A percentile compares a stretch with the other conserved stretches of the same genome.
These are phyloP conservation scores for Candida hungchunana DNA, from an alignment of 805 yeast genomes.

Conservation along the genomic window DNA sequence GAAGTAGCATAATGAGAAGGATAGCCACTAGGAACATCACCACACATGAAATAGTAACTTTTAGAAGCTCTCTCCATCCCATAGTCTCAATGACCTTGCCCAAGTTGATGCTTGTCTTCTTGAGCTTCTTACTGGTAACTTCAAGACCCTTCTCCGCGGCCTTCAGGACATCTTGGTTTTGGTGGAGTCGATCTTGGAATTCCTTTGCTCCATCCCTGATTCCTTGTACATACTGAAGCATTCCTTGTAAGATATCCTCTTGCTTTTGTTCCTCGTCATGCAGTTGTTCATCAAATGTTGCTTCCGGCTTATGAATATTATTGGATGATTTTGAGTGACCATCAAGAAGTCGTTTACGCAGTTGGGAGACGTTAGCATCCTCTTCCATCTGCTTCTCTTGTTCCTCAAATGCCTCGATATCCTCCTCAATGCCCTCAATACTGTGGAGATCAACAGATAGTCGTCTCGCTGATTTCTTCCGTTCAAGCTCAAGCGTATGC, in stretches of 20 bases:
- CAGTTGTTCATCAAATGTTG: conserved; percentile 31
- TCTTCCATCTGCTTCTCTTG: conserved; percentile 15
- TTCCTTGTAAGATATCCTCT: conserved; percentile 33
- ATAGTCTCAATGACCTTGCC: conserved; percentile 27
- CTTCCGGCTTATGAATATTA: conserved; percentile 5
- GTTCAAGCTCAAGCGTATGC: conserved; percentile 6
- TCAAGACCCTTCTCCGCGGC: conserved; percentile 41
- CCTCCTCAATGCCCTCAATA: conserved; percentile 4
- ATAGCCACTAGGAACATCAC: conserved; percentile 31
- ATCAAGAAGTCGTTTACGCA: conserved; percentile 30
- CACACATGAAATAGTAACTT: conserved; percentile 23
- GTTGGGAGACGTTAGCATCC: conserved; percentile 29
- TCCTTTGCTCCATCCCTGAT: conserved; percentile 38
- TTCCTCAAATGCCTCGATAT: conserved; percentile 2
- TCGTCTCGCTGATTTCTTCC: conserved; percentile 14
- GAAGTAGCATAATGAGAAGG: conserved; percentile 34
- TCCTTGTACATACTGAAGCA: conserved; percentile 34
- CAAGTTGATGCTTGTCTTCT: conserved; percentile 28
- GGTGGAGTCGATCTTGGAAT: conserved; percentile 35
- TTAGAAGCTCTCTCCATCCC: conserved; percentile 28
- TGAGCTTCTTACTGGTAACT: conserved; percentile 33
- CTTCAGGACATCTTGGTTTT: conserved; percentile 34
- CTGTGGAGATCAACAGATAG: conserved; percentile 22
- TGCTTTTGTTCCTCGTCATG: conserved; percentile 35
- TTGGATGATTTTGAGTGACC: conserved; percentile 14